Percentiles rank a stretch among this genome's conserved stretches.
Conservation (phyloP, 1,284 basidiomycete species). For the Stygiomarasmius scandens region DNA sequence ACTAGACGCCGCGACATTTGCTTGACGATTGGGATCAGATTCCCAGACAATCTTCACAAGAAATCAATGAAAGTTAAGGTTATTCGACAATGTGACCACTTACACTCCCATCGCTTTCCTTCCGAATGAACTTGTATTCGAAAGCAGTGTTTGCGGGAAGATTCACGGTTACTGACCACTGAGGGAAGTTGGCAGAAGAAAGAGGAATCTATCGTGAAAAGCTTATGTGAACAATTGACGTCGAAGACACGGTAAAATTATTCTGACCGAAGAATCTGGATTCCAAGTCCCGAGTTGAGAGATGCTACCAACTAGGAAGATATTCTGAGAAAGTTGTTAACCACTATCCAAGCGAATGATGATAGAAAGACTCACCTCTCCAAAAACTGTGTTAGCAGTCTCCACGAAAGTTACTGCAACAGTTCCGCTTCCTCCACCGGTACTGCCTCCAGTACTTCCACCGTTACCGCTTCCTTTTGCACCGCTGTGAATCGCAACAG, state of each 20-base stretch:
- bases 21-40: conserved; percentile 57
- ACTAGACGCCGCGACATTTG: conserved; percentile 38
- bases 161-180: conserved; percentile 54
- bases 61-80: background rate
- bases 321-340: conserved; percentile 42
- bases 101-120: conserved; percentile 56
- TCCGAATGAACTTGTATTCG: conserved; percentile 64
- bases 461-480: conserved; percentile 25
- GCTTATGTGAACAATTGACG: too few relatives aligned
- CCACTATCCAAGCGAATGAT: background rate
- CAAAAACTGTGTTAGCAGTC: conserved; percentile 56
- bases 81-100: too few relatives aligned
- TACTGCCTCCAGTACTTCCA: conserved; percentile 17
- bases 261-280: conserved; percentile 46
- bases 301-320: conserved; percentile 60
- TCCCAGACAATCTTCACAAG: conserved; percentile 48
- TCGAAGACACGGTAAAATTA: too few relatives aligned
- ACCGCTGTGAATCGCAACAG: conserved; percentile 62
- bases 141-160: conserved; percentile 53
- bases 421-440: conserved; percentile 19
- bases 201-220: conserved; percentile 47
- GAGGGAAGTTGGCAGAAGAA: conserved; percentile 55
- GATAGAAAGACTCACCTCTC: conserved; percentile 45
- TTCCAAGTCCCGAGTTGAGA: conserved; percentile 56
- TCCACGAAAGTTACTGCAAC: conserved; percentile 54